Conservation (phyloP, 768 basidiomycete genomes). For the Gloeophyllum trabeum region DNA sequence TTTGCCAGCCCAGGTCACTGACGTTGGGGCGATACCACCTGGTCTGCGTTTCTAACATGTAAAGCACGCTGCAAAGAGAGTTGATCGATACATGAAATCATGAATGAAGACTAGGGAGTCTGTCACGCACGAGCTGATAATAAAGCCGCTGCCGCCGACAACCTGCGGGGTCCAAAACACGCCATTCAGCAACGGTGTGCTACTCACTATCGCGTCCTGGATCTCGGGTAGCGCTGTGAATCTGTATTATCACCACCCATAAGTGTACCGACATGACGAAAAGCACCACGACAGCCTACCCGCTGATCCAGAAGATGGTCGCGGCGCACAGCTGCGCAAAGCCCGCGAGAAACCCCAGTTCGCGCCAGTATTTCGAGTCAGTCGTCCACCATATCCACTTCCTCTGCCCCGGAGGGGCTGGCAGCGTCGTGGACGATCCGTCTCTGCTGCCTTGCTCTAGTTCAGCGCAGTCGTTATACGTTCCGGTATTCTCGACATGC, state of each 20-base stretch:
- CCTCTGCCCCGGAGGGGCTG: background rate
- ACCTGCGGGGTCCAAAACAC: slow-evolving; percentile 52
- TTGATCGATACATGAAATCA: too few species aligned
- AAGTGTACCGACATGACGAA: background rate
- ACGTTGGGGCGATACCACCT: slow-evolving; percentile 40
- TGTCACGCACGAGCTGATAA: slow-evolving; percentile 27
- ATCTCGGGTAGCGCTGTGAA: slow-evolving; percentile 27
- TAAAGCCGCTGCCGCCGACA: slow-evolving; percentile 47
- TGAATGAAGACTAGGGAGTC: too few species aligned
- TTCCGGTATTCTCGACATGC: background rate
- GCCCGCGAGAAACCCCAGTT: slow-evolving; percentile 37
- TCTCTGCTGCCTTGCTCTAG: background rate
- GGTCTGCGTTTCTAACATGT: slow-evolving; percentile 45
- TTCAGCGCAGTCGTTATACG: background rate
- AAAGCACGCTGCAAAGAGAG: slow-evolving; percentile 18
- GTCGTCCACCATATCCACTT: background rate
- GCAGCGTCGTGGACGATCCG: background rate
- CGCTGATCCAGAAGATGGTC: slow-evolving; percentile 47
- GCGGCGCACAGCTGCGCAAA: slow-evolving; percentile 43
- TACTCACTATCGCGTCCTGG: slow-evolving; percentile 17
- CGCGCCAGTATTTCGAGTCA: slow-evolving; percentile 14
- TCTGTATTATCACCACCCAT: slow-evolving; percentile 7
- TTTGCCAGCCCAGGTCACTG: slow-evolving; percentile 41
- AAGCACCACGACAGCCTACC: background rate
- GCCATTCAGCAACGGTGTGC: slow-evolving; percentile 14